Evolutionary conservation across 2,329 filamentous ascomycete genomes (phyloP).

Genomic region (Aspergillus niger): DNA sequence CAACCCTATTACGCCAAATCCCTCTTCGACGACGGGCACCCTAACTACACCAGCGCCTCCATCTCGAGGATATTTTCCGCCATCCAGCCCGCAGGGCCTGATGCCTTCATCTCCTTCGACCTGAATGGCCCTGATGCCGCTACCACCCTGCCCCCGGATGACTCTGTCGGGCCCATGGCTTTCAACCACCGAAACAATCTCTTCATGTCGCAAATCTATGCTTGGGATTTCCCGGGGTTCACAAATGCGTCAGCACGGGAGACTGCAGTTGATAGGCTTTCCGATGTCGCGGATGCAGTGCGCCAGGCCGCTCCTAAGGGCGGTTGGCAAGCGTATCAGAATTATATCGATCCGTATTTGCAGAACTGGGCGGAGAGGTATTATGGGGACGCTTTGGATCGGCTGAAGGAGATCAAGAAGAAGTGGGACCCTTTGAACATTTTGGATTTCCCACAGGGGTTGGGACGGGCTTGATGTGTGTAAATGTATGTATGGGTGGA

Average conservation of each 20-base stretch:
- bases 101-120: not conserved
- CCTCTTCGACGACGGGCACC: constrained; percentile 3
- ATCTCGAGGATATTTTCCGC: not conserved
- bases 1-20: constrained; percentile 15
- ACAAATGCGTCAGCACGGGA: not conserved
- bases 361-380: not conserved
- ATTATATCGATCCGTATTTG: not conserved
- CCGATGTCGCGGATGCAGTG: not conserved
- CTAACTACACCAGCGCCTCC: not conserved
- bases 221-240: not conserved
- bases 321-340: not conserved
- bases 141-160: not conserved
- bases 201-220: not conserved
- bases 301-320: not conserved
- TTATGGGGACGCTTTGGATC: not conserved
- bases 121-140: not conserved
- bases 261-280: not conserved
- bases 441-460: not conserved
- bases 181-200: not conserved
- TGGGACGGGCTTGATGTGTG: not conserved
- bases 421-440: not conserved
- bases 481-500: not conserved
- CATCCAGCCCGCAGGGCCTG: not conserved
- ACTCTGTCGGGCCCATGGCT: not conserved
- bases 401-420: not conserved